These are phyloP conservation scores for Tuber borchii DNA, from an alignment of 495 filamentous ascomycete species.

Conservation along the genomic window DNA sequence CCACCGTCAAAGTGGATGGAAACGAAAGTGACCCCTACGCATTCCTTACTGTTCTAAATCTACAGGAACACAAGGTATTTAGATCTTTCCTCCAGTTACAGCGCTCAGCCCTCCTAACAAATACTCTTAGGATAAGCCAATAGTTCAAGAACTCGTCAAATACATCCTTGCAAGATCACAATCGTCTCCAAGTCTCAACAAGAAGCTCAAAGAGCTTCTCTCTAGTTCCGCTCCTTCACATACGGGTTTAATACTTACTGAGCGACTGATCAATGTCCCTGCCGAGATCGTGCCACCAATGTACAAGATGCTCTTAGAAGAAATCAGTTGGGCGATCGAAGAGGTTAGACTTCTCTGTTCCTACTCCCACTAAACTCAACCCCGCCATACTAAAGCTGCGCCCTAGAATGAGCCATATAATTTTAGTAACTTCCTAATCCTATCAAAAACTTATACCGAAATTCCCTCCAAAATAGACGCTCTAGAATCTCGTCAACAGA, in stretches of 20 bases:
- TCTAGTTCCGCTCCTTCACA: constrained; percentile 49
- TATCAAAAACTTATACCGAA: constrained; percentile 86
- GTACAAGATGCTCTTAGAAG: constrained; percentile 91
- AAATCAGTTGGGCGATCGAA: constrained; percentile 80
- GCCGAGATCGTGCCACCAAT: constrained; percentile 85
- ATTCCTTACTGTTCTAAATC: constrained; percentile 82
- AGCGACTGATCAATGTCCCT: constrained; percentile 92
- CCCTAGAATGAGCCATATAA: constrained; percentile 69
- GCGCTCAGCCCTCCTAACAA: background rate
- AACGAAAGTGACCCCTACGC: constrained; percentile 93
- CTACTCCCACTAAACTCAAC: background rate
- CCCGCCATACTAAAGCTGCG: background rate
- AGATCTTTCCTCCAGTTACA: background rate
- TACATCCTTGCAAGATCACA: constrained; percentile 63
- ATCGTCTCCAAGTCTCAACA: constrained; percentile 49
- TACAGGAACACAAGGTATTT: constrained; percentile 63
- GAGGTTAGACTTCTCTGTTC: constrained; percentile 45
- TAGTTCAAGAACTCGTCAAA: constrained; percentile 59
- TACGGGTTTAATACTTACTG: constrained; percentile 79
- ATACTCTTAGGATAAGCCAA: constrained; percentile 56
- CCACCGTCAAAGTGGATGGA: constrained; percentile 90
- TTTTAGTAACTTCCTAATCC: constrained; percentile 85
- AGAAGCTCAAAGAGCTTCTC: constrained; percentile 53
- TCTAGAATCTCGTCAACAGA: constrained; percentile 60
- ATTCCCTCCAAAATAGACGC: constrained; percentile 71